A percentile compares a stretch with the other conserved stretches of the same genome.
phyloP scores from a whole-genome alignment of 805 yeast species.

The Wickerhamomyces silvicola region DNA sequence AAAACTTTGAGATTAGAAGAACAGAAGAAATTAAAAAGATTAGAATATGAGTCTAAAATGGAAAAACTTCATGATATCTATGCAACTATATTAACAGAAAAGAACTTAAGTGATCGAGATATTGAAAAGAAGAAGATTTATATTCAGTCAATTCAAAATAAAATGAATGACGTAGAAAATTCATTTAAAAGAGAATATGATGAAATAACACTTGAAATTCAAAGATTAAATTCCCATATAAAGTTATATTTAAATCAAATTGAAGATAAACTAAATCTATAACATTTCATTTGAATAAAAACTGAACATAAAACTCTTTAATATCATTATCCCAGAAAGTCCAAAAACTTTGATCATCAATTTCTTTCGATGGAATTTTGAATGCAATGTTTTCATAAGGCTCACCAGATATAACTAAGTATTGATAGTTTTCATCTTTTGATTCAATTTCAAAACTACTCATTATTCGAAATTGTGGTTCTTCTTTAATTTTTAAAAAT shows the following conservation, averaged over 20 bases:
- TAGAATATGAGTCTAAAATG: conserved; percentile 29
- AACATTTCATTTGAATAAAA: conserved; percentile 49
- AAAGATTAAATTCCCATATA: conserved; percentile 20
- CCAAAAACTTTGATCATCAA: conserved; percentile 43
- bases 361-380: conserved; percentile 58
- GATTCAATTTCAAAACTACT: conserved; percentile 62
- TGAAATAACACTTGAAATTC: conserved; percentile 27
- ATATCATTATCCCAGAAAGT: conserved; percentile 70
- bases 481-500: conserved; percentile 40
- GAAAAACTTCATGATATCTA: conserved; percentile 29
- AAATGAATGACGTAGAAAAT: conserved; percentile 25
- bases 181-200: conserved; percentile 35
- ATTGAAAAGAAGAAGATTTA: conserved; percentile 28
- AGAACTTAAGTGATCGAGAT: conserved; percentile 32
- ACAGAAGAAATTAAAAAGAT: conserved; percentile 30
- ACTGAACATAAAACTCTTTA: conserved; percentile 62
- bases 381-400: conserved; percentile 82
- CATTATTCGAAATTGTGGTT: conserved; percentile 71
- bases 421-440: conserved; percentile 48
- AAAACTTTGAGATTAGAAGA: conserved; percentile 30
- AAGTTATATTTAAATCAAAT: conserved; percentile 21
- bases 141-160: conserved; percentile 32
- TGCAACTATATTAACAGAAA: conserved; percentile 29
- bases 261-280: conserved; percentile 15
- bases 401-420: conserved; percentile 75